Evolutionary conservation across 169 alveolate genomes (phyloP), one percentile per base, ranked within the genome.

Genomic region (Plasmodium gaboni): DNA sequence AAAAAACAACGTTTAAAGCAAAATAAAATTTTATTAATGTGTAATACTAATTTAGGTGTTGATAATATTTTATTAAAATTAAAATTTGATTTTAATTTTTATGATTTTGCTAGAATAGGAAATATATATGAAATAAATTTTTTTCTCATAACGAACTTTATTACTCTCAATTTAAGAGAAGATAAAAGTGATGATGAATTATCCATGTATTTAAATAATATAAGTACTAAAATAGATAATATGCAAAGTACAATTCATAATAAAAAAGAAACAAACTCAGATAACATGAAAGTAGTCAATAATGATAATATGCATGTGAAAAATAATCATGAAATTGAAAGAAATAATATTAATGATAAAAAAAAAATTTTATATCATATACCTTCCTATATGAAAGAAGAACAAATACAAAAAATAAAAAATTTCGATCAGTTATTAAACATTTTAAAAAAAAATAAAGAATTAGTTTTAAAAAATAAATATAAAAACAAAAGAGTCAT

Each of bases 81-180:
- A 7, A 76, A 76, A 19, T 32, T 48, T n/a, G 78, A 76, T 32
- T 76, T 76, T 51, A 76, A 76, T 13, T 76, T 76, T 64, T 70
- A 76, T 55, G 68, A 76, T 22, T 76, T 64, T 55, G 78, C 89
- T 8, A 76, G 89, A 65, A 64, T 76, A 50, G 89, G 89, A 28
- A 76, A 9, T 46, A 48, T 76, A 2, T 76, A 26, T 22, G 89
- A 76, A 63, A 65, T 76, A 7, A 76, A 64, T 15, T 51, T 64
- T 50, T 76, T 76, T 42, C 32, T 76, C 64, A 76, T 76, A 7
- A 76, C 89, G 26, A 76, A 76, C 48, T 76, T 63, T 76, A 51
- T 76, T 42, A 76, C 69, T 7, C 64, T 76, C 8, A 63, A 53
- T 10, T 76, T 68, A 57, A 76, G 38, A 13, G 89, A 76, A 12